These are phyloP conservation scores for Saprolegnia diclina DNA, from an alignment of 352 stramenopile genomes.

Conservation along the genomic window DNA sequence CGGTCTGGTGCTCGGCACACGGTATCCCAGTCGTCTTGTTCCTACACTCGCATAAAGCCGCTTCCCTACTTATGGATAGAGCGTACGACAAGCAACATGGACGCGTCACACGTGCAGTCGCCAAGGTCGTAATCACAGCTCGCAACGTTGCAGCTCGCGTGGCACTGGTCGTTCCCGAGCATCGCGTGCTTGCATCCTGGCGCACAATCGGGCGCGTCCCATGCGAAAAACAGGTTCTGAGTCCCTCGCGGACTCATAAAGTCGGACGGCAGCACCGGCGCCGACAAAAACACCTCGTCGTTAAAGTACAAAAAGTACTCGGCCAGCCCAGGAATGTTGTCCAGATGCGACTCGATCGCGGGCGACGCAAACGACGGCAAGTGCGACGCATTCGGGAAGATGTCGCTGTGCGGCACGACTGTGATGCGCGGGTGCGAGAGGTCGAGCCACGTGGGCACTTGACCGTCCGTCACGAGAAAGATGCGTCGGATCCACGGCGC, in stretches of 20 bases:
- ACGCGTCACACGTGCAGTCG: conserved; percentile 76
- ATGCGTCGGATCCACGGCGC: conserved; percentile 92
- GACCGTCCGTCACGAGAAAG: conserved; percentile 92
- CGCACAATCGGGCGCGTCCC: conserved; percentile 88
- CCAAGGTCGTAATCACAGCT: conserved; percentile 90
- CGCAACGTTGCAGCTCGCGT: conserved; percentile 83
- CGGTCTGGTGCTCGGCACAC: not conserved
- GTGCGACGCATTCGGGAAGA: conserved; percentile 85
- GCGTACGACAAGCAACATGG: not conserved
- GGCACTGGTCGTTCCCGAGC: conserved; percentile 84
- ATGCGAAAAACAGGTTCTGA: conserved; percentile 91
- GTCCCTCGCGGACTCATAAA: conserved; percentile 83
- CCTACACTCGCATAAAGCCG: too few relatives aligned
- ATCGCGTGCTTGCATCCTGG: conserved; percentile 59
- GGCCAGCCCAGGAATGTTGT: conserved; percentile 86
- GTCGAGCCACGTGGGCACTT: conserved; percentile 92
- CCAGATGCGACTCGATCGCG: conserved; percentile 91
- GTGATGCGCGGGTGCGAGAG: conserved; percentile 66
- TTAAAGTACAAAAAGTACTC: conserved; percentile 94
- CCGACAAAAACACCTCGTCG: conserved; percentile 93
- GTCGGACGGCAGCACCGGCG: conserved; percentile 81
- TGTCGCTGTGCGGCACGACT: conserved; percentile 87
- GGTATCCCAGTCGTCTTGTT: too few relatives aligned
- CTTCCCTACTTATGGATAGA: not conserved
- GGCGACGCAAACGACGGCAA: conserved; percentile 92